Evolutionary conservation across 1,284 basidiomycete species (phyloP).

Genomic region (Albatrellus sp.): DNA sequence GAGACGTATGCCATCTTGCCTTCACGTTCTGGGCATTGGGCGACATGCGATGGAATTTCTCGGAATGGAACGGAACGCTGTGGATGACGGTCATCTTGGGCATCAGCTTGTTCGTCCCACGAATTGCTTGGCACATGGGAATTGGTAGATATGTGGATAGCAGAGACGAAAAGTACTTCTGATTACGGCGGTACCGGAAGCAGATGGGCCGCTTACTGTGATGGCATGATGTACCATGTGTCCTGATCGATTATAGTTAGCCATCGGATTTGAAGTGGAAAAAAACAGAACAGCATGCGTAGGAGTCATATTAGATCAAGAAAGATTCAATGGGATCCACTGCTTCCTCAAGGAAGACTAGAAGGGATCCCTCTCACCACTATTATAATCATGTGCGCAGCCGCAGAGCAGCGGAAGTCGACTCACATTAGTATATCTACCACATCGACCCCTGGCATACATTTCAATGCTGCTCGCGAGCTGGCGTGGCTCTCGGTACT

Average conservation of each 20-base stretch:
- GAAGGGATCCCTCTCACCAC: conserved; percentile 58
- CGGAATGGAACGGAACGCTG: conserved; percentile 51
- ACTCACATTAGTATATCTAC: conserved; percentile 4
- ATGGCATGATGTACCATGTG: not conserved
- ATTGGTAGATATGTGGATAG: conserved; percentile 58
- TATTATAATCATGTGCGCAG: conserved; percentile 47
- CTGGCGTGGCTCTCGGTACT: not conserved
- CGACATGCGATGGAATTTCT: conserved; percentile 46
- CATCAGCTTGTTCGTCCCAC: conserved; percentile 49
- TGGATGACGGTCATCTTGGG: conserved; percentile 58
- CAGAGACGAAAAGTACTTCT: conserved; percentile 33
- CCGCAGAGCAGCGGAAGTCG: not conserved
- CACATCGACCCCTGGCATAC: not conserved
- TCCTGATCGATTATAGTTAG: not conserved
- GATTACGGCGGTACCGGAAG: not conserved
- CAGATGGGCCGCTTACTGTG: no score
- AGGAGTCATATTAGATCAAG: conserved; percentile 83
- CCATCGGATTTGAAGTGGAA: not conserved
- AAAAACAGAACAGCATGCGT: not conserved
- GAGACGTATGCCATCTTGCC: conserved; percentile 51
- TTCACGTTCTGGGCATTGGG: conserved; percentile 65
- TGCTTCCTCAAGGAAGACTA: conserved; percentile 13
- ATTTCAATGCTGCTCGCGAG: not conserved
- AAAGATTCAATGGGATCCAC: conserved; percentile 41
- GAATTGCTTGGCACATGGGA: conserved; percentile 60